These are phyloP conservation scores for Dactylonectria estremocensis DNA, from an alignment of 2,329 filamentous ascomycete species.

Conservation along the genomic window DNA sequence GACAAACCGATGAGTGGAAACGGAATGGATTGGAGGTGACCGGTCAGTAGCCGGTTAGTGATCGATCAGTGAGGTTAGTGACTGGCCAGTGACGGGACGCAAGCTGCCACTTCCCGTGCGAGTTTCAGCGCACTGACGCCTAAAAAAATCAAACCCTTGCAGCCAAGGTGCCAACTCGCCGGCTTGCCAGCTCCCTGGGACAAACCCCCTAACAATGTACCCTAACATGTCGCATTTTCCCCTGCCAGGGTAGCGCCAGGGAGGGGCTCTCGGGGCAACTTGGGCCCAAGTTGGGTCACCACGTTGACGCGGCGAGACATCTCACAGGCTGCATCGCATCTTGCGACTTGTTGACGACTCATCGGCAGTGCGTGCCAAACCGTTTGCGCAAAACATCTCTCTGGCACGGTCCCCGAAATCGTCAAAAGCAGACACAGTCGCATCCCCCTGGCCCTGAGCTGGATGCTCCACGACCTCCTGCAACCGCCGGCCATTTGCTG, in stretches of 20 bases:
- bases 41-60: too few relatives aligned
- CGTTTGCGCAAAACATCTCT: neutral
- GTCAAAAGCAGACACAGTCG: conserved; percentile 10
- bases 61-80: too few relatives aligned
- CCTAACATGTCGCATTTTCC: neutral
- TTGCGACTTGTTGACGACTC: neutral
- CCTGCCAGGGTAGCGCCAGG: conserved; percentile 9
- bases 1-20: neutral
- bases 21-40: neutral
- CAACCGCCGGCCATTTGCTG: conserved; percentile 31
- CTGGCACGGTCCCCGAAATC: neutral
- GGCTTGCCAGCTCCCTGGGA: conserved; percentile 4
- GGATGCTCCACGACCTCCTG: conserved; percentile 36
- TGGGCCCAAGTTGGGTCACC: neutral
- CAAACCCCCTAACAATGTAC: conserved; percentile 3
- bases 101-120: too few relatives aligned
- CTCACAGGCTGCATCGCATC: conserved; percentile 12
- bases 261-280: conserved; percentile 18
- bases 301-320: conserved; percentile 33
- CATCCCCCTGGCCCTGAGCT: conserved; percentile 19
- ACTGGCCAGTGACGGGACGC: too few relatives aligned
- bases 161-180: too few relatives aligned
- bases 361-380: neutral
- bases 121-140: conserved; percentile 38
- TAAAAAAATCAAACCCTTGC: conserved; percentile 27